Base-by-base conservation (phyloP, 2,329 filamentous ascomycete species). In the Hypocrella siamensis region DNA sequence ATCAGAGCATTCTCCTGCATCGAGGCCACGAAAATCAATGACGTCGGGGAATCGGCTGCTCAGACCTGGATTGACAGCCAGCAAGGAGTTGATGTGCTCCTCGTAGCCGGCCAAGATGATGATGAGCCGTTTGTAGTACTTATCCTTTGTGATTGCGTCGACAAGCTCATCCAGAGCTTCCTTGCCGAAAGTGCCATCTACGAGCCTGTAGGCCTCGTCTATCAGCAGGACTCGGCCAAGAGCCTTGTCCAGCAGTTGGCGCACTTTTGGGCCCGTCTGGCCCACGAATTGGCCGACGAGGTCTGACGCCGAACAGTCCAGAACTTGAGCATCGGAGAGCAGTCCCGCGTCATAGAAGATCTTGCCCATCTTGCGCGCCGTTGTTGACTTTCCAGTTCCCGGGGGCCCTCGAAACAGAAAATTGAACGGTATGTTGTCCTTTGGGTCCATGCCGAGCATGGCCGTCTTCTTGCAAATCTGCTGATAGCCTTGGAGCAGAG, bases 311-410 rank as follows among this genome's bases (percentile, higher is more conserved):
- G 79, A 84, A 28, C 63, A 69, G 33, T 83, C 75, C 0, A 74
- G 47, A 0, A 84, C 74, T 17, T 75, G 66, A 0, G 60, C 63
- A 0, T 58, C 58, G 0, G 67, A 53, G 0, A 86, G 53, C 21
- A 85, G 68, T 0, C 78, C 78, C 62, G 84, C 70, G 41, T 85
- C 73, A 43, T 81, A 85, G 44, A 71, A 86, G 0, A 86, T 59
- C 38, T 81, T 68, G 4, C 79, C 79, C 64, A 86, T 80, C 38
- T 75, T 79, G n/a, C 65, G 57, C 0, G 81, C 81, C 0, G 61
- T 82, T 0, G 74, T 75, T 0, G 79, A 83, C 44, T 85, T 85
- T 0, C 79, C 80, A 0, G 79, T 84, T 0, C 73, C 75, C 11
- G 74, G 73, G 0, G 56, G 55, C 0, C 79, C 78, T 1, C 69